Conservation (phyloP, 768 basidiomycete species). For the Leccinellum albellum region DNA sequence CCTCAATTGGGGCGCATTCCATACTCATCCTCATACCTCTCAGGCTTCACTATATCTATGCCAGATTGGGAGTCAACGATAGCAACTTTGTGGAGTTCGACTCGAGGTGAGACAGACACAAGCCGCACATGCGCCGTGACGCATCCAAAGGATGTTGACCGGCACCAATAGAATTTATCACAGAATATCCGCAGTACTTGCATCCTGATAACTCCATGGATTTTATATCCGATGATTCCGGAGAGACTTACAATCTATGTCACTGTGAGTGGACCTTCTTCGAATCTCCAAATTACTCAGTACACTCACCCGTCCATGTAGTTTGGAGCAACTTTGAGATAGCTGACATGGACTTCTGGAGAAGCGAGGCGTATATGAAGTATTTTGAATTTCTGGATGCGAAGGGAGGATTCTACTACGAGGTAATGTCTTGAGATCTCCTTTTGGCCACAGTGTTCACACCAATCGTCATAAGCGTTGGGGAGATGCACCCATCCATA, state of each 20-base stretch:
- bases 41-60: slow-evolving; percentile 61
- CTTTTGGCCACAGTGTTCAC: slow-evolving; percentile 1
- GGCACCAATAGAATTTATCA: slow-evolving; percentile 51
- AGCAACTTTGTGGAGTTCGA: slow-evolving; percentile 56
- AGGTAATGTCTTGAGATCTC: slow-evolving; percentile 38
- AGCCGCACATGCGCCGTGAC: slow-evolving; percentile 10
- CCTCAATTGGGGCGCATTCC: background rate
- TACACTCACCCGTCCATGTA: slow-evolving; percentile 24
- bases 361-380: slow-evolving; percentile 73
- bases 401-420: slow-evolving; percentile 86
- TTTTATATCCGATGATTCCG: slow-evolving; percentile 65
- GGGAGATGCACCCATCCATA: slow-evolving; percentile 92
- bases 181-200: slow-evolving; percentile 51
- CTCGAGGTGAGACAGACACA: slow-evolving; percentile 44
- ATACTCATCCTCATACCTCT: background rate
- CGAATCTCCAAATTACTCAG: background rate
- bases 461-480: slow-evolving; percentile 51
- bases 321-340: slow-evolving; percentile 97
- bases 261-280: slow-evolving; percentile 45
- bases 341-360: slow-evolving; percentile 79
- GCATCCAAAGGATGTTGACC: slow-evolving; percentile 24
- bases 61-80: slow-evolving; percentile 66
- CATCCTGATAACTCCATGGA: slow-evolving; percentile 55
- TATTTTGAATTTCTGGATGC: slow-evolving; percentile 82
- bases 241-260: slow-evolving; percentile 60